Evolutionary conservation across 1,139 yeast genomes (phyloP).

Genomic region (Yueomyces sp.): DNA sequence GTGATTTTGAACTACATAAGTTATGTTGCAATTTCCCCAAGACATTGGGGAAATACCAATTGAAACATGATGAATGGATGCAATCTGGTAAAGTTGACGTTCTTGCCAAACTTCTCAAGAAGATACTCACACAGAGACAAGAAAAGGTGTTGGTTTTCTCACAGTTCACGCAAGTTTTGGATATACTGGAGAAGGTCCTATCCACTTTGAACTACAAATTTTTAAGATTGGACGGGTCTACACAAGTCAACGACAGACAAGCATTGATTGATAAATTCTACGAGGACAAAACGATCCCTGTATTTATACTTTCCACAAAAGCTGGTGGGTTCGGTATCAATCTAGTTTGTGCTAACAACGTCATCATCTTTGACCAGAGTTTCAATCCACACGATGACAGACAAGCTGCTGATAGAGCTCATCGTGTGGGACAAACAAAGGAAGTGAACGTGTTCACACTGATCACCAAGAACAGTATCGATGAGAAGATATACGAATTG

Average conservation of each 20-base stretch:
- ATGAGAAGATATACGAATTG: slow-evolving; percentile 73
- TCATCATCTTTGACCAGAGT: slow-evolving; percentile 81
- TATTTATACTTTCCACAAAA: slow-evolving; percentile 79
- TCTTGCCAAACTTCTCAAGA: slow-evolving; percentile 45
- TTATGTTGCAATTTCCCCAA: slow-evolving; percentile 64
- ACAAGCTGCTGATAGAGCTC: slow-evolving; percentile 98
- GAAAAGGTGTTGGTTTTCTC: slow-evolving; percentile 82
- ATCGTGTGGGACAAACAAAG: slow-evolving; percentile 89
- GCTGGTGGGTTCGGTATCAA: slow-evolving; percentile 99
- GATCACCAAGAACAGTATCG: slow-evolving; percentile 66
- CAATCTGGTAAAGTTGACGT: slow-evolving; percentile 66
- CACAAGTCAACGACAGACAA: slow-evolving; percentile 87
- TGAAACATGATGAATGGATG: slow-evolving; percentile 48
- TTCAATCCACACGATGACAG: slow-evolving; percentile 97
- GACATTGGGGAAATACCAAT: slow-evolving; percentile 41
- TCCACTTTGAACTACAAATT: slow-evolving; percentile 57
- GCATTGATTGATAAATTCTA: slow-evolving; percentile 81
- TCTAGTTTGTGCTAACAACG: slow-evolving; percentile 88
- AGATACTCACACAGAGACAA: slow-evolving; percentile 39
- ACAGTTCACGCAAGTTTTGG: slow-evolving; percentile 83
- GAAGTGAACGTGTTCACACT: slow-evolving; percentile 74
- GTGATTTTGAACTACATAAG: slow-evolving; percentile 73
- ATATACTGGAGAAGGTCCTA: slow-evolving; percentile 69
- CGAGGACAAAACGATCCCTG: slow-evolving; percentile 71
- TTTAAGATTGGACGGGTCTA: slow-evolving; percentile 82